Evolutionary conservation across 176 grass and related monocot species (phyloP), one percentile per base, ranked within the genome.

Genomic region (Juncus effusus): DNA sequence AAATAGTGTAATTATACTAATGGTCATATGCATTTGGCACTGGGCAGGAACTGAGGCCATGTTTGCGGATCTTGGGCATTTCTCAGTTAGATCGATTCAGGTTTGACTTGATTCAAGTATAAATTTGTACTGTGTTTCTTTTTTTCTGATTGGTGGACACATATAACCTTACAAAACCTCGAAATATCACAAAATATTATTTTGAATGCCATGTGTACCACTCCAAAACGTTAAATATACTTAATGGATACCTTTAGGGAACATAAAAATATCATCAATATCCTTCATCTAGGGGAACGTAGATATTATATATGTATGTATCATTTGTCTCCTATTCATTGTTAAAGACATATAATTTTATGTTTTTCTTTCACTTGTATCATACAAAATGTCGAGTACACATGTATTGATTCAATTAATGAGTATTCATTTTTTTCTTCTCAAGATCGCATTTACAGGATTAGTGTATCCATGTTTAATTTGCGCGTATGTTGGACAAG

Each of bases 41-140:
- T 61, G 3, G 62, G 84, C 78, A 95, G 83, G 86, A 60, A 90
- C 86, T 7, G 91, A 96, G 72, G 84, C 78, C 0, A 82, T 96
- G 81, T 90, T 85, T 83, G 91, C 91, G 62, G 84, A 90, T 66
- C 73, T 96, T 7, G 87, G 91, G 3, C 91, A 96, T 55, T 96
- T 96, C 79, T 87, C 89, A 55, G 80, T 90, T 65, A 75, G 69
- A 69, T 80, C 87, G 13, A 84, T 96, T 72, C 84, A 85, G 81
- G 81, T 87, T 74, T 54, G 63, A 28, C 28, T 54, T 47, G 44
- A 6, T 76, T 55, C 13, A 69, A 3, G 3, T 40, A 41, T 69
- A 40, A 70, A 54, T 28, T 35, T 65, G 59, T 38, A 51, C 64
- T 72, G 1, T 69, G 0, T 62, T 16, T 28, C n/a, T 28, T 28